Conservation (phyloP, 2,329 filamentous ascomycete genomes). For the Calcarisporium arbuscula region DNA sequence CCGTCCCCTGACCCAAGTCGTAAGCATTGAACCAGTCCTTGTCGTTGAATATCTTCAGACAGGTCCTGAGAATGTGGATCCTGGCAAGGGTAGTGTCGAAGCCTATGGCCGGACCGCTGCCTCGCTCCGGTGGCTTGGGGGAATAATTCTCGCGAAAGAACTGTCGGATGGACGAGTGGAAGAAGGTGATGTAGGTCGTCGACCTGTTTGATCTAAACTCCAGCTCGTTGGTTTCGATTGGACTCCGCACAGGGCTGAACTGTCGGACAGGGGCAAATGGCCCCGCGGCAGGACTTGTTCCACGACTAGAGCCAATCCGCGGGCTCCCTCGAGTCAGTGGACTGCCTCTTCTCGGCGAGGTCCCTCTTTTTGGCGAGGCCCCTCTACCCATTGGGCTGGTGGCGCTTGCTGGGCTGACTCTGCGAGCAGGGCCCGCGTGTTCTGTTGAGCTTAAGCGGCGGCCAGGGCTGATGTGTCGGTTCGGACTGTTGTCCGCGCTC, state of each 20-base stretch:
- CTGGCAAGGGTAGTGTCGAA: constrained; percentile 28
- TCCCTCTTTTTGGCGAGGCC: constrained; percentile 5
- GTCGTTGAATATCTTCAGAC: constrained; percentile 33
- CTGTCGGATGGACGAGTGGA: constrained; percentile 31
- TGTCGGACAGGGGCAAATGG: constrained; percentile 10
- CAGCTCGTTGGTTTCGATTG: constrained; percentile 27
- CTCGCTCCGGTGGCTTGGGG: constrained; percentile 11
- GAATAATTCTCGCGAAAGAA: constrained; percentile 30
- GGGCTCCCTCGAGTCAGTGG: constrained; percentile 14
- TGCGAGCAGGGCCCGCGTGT: constrained; percentile 6
- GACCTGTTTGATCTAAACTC: constrained; percentile 36
- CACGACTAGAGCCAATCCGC: too few species aligned
- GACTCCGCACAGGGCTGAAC: constrained; percentile 20
- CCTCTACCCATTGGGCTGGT: constrained; percentile 8
- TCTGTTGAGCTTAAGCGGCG: constrained; percentile 9
- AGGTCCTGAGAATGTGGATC: constrained; percentile 30
- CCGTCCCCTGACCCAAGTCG: constrained; percentile 19
- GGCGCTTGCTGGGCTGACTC: constrained; percentile 6
- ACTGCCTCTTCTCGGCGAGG: constrained; percentile 14
- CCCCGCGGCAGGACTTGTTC: too few species aligned
- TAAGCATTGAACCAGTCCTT: constrained; percentile 20
- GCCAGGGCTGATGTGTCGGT: constrained; percentile 7
- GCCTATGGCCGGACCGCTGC: constrained; percentile 19
- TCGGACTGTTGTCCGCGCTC: constrained; percentile 15
- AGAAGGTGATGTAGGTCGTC: constrained; percentile 32